Percentiles rank a stretch among this genome's conserved stretches.
phyloP scores from a whole-genome alignment of 164 flowering plant species.

The Vitis rotundifolia region DNA sequence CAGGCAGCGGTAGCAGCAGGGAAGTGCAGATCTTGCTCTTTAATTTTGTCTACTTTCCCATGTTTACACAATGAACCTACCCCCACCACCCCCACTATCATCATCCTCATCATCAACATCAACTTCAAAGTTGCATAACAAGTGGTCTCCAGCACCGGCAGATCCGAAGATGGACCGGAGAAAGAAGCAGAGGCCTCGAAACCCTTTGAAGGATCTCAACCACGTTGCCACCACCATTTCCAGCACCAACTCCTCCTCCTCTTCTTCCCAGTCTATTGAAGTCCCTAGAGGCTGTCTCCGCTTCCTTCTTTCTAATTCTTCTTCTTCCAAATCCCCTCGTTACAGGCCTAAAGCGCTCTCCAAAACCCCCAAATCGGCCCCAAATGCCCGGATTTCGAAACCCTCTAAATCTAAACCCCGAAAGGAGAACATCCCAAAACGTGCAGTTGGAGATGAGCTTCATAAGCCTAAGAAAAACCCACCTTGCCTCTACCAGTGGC shows the following conservation, averaged over 20 bases:
- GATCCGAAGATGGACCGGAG: background rate
- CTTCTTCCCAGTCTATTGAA: conserved; percentile 44
- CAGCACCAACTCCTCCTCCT: conserved; percentile 13
- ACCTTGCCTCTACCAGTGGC: conserved; percentile 21
- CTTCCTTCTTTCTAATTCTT: conserved; percentile 43
- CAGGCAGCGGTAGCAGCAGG: too few species aligned
- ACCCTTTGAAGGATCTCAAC: conserved; percentile 56
- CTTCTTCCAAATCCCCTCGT: conserved; percentile 28
- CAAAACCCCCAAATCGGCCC: conserved; percentile 52
- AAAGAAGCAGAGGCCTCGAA: conserved; percentile 25
- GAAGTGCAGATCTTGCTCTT: too few species aligned
- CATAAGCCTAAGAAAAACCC: conserved; percentile 19
- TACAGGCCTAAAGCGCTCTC: conserved; percentile 18
- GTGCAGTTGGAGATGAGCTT: conserved; percentile 8
- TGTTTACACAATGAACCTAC: background rate
- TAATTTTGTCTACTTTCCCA: too few species aligned
- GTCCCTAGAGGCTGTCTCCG: conserved; percentile 59
- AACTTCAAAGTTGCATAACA: conserved; percentile 10
- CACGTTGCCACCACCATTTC: conserved; percentile 13
- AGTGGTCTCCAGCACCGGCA: conserved; percentile 7
- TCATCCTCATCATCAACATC: too few species aligned
- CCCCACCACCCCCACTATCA: too few species aligned
- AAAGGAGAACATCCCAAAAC: conserved; percentile 14
- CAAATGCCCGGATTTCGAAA: conserved; percentile 17
- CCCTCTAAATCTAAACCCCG: conserved; percentile 24